Conservation (phyloP, 192 early-diverging fungal species). For the Pilaira anomala region DNA sequence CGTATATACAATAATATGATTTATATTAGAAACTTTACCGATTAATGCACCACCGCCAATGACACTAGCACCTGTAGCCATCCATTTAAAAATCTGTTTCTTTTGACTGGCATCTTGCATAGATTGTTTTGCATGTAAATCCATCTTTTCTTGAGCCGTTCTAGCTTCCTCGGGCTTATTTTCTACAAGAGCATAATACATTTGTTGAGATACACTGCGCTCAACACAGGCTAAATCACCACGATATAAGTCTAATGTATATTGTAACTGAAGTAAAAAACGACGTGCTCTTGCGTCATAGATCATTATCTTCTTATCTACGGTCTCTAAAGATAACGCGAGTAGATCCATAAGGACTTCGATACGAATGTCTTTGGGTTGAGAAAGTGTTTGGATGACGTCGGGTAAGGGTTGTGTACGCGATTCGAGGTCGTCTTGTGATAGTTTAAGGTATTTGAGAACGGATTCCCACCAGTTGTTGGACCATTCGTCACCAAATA, state of each 20-base stretch:
- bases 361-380: slow-evolving; percentile 22
- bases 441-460: slow-evolving; percentile 4
- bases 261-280: slow-evolving; percentile 41
- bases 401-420: background rate
- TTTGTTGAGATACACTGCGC: slow-evolving; percentile 47
- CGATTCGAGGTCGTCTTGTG: slow-evolving; percentile 4
- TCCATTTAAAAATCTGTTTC: slow-evolving; percentile 47
- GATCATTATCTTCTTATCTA: slow-evolving; percentile 5
- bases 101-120: slow-evolving; percentile 46
- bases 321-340: slow-evolving; percentile 4
- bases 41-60: slow-evolving; percentile 56
- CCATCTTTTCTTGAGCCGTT: slow-evolving; percentile 19
- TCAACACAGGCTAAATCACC: slow-evolving; percentile 39
- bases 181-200: slow-evolving; percentile 45
- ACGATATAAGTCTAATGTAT: slow-evolving; percentile 27
- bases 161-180: background rate
- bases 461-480: slow-evolving; percentile 3
- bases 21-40: slow-evolving; percentile 25
- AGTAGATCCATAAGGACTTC: slow-evolving; percentile 23
- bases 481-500: background rate
- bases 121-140: slow-evolving; percentile 31
- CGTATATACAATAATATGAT: background rate
- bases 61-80: slow-evolving; percentile 51
- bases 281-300: slow-evolving; percentile 54
- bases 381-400: background rate